These are phyloP conservation scores for Apophysomyces ossiformis DNA, from an alignment of 371 early-diverging fungal genomes.

Conservation along the genomic window DNA sequence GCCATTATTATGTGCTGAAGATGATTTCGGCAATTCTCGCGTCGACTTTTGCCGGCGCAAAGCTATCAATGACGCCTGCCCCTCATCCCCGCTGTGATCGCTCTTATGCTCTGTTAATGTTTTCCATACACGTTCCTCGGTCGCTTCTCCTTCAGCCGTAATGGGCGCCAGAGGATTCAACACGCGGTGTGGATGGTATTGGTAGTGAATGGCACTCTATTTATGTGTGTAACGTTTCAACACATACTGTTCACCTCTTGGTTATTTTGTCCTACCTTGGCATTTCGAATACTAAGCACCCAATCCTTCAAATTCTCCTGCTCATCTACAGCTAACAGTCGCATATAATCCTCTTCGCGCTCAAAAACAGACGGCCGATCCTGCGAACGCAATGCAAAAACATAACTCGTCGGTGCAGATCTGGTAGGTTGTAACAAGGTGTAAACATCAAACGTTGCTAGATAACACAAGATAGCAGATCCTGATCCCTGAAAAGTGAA, in stretches of 20 bases:
- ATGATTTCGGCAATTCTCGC: constrained; percentile 21
- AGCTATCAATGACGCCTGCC: constrained; percentile 8
- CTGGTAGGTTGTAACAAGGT: constrained; percentile 60
- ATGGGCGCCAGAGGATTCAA: constrained; percentile 41
- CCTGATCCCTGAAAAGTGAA: constrained; percentile 38
- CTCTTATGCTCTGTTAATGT: not conserved
- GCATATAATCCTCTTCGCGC: constrained; percentile 83
- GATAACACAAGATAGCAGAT: constrained; percentile 68
- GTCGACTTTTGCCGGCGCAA: constrained; percentile 48
- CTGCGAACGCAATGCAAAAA: constrained; percentile 86
- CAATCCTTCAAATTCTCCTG: constrained; percentile 80
- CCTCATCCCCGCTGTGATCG: constrained; percentile 8
- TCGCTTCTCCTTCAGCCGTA: constrained; percentile 7
- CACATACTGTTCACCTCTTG: not conserved
- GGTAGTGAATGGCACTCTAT: constrained; percentile 45
- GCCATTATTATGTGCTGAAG: not conserved
- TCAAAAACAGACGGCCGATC: constrained; percentile 78
- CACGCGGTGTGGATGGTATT: constrained; percentile 40
- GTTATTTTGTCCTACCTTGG: constrained; percentile 61
- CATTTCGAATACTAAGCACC: constrained; percentile 80
- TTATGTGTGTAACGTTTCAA: not conserved
- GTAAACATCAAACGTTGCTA: constrained; percentile 83
- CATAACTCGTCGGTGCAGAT: constrained; percentile 76
- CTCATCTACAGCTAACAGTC: constrained; percentile 77
- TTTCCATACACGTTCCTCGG: constrained; percentile 1